Evolutionary conservation across 2,329 filamentous ascomycete genomes (phyloP), one percentile per base, ranked within the genome.

Genomic region (Venturia effusa): DNA sequence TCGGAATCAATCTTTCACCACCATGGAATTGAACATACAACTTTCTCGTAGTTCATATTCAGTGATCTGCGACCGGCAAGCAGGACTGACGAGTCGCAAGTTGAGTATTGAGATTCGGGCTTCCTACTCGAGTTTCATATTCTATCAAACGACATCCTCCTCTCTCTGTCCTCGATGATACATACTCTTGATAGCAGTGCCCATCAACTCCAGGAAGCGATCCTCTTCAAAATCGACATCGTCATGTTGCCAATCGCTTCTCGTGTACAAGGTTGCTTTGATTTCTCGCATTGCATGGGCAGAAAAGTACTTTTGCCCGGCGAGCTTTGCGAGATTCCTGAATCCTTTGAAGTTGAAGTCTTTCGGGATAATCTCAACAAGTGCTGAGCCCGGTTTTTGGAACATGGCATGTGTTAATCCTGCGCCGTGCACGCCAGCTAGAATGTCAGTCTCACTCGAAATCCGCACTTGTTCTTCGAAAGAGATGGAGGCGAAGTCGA

Each of bases 401-500:
- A 79, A 80, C 67, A 80, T 72, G 27, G 68, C 67, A 65, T 79
- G 76, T 4, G 77, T 76, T 19, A 80, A 68, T 0, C 76, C 78
- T 0, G 77, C 77, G 51, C 78, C 78, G 67, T 80, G 77, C 1
- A 77, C 73, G 37, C 77, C 77, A 6, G 78, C 72, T 10, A 80
- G 70, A 19, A 79, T 66, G 64, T 79, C 77, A 0, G 77, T 78
- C 32, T 69, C 68, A 17, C 70, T 73, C 11, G 73, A 69, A 1
- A 76, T 43, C 10, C 66, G 63, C 5, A 79, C 54, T 67, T 79
- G 78, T 40, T 76, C 70, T 0, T 61, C 41, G 51, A 80, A 73
- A 7, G 75, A 62, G n/a, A 77, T 64, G n/a, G 68, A 64, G 0
- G 73, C 73, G 64, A 79, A 76, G 66, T 79, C 75, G 24, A 79